Evolutionary conservation across 2,329 filamentous ascomycete species (phyloP).

Genomic region (Ophiostoma pallidulum): DNA sequence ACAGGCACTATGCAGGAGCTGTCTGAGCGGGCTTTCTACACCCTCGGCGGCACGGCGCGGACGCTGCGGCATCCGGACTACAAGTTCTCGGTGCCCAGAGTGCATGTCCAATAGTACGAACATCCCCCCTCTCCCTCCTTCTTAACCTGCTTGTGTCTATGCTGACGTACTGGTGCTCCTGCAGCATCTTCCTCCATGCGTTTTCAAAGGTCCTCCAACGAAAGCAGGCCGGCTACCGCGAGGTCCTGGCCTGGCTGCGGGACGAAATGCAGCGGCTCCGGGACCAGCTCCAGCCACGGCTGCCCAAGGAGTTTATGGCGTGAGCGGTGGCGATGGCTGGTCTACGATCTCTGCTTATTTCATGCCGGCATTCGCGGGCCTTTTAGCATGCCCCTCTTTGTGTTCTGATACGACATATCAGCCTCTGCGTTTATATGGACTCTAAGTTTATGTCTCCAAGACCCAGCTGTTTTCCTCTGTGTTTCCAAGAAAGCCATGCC

Average conservation of each 20-base stretch:
- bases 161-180: neutral
- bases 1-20: constrained; percentile 58
- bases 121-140: too few relatives aligned
- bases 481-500: too few relatives aligned
- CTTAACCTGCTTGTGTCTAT: too few relatives aligned
- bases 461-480: too few relatives aligned
- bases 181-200: constrained; percentile 61
- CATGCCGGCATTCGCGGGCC: too few relatives aligned
- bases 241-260: constrained; percentile 60
- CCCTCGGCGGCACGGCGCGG: constrained; percentile 50
- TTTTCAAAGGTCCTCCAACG: constrained; percentile 58
- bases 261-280: constrained; percentile 32
- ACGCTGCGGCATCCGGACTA: constrained; percentile 40
- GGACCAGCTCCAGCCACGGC: constrained; percentile 5
- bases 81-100: constrained; percentile 48
- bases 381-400: too few relatives aligned
- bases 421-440: too few relatives aligned
- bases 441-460: too few relatives aligned
- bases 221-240: constrained; percentile 61
- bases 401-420: too few relatives aligned
- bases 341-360: too few relatives aligned
- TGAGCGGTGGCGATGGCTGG: neutral
- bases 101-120: constrained; percentile 54
- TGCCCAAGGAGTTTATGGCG: constrained; percentile 8
- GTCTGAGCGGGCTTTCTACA: constrained; percentile 51